These are phyloP conservation scores for Alternaria rosae DNA, from an alignment of 2,329 filamentous ascomycete genomes.

Conservation along the genomic window DNA sequence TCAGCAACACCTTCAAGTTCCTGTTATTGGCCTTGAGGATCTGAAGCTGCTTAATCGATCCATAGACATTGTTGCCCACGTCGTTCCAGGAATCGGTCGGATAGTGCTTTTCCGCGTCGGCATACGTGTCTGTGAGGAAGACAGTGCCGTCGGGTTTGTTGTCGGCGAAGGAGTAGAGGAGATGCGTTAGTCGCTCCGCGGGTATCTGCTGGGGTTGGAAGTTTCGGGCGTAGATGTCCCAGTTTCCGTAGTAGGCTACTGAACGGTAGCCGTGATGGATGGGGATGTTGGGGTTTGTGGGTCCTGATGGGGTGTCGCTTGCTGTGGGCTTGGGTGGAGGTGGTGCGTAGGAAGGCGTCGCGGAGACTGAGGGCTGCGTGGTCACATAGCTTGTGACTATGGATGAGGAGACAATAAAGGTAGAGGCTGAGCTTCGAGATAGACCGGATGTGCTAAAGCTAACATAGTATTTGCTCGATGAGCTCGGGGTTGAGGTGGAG, in stretches of 20 bases:
- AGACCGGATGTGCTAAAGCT: neutral
- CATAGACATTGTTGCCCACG: slow-evolving; percentile 75
- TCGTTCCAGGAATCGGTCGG: slow-evolving; percentile 69
- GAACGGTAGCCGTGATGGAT: slow-evolving; percentile 21
- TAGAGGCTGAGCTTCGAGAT: neutral
- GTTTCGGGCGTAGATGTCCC: slow-evolving; percentile 86
- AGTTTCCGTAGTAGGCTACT: slow-evolving; percentile 77
- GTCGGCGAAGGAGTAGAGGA: slow-evolving; percentile 93
- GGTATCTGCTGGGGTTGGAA: slow-evolving; percentile 87
- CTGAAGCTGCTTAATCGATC: slow-evolving; percentile 78
- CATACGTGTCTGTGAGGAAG: slow-evolving; percentile 37
- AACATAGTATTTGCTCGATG: neutral
- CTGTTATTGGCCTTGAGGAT: slow-evolving; percentile 78
- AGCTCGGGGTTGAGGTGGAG: neutral
- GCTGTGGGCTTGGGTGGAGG: neutral
- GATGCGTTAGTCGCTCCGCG: slow-evolving; percentile 80
- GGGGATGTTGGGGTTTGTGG: neutral
- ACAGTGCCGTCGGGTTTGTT: slow-evolving; percentile 81
- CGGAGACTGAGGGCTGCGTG: neutral
- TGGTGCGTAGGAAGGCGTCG: neutral
- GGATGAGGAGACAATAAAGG: too few relatives aligned
- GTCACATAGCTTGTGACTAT: neutral
- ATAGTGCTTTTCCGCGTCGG: slow-evolving; percentile 64
- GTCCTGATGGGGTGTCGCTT: neutral
- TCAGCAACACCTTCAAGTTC: slow-evolving; percentile 79